Conservation (phyloP, 495 filamentous ascomycete species). For the Neurospora sp. region DNA sequence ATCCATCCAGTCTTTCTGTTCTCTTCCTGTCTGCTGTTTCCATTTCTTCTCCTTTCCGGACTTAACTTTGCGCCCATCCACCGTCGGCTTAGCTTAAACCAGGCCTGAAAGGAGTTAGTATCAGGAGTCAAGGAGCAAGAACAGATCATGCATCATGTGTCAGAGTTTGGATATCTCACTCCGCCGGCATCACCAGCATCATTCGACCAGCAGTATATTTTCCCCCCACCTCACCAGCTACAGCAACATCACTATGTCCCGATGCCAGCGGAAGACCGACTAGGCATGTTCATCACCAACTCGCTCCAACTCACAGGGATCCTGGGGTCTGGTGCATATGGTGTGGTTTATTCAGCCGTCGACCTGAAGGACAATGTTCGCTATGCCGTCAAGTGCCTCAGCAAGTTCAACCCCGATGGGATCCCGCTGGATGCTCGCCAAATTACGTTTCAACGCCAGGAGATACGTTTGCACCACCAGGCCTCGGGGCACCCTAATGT, state of each 20-base stretch:
- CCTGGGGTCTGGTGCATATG: constrained; percentile 90
- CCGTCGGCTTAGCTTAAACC: constrained; percentile 4
- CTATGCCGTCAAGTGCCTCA: constrained; percentile 95
- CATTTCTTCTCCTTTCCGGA: constrained; percentile 6
- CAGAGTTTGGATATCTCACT: constrained; percentile 43
- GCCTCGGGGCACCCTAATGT: constrained; percentile 87
- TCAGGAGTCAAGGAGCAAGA: constrained; percentile 23
- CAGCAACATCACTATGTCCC: constrained; percentile 32
- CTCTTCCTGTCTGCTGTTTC: constrained; percentile 5
- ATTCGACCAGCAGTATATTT: constrained; percentile 34
- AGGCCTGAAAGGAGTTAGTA: constrained; percentile 21
- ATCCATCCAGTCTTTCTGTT: constrained; percentile 12
- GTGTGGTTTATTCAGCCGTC: constrained; percentile 88
- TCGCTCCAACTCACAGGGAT: constrained; percentile 75
- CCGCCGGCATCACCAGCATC: constrained; percentile 37
- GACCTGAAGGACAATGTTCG: constrained; percentile 71
- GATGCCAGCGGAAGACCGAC: constrained; percentile 63
- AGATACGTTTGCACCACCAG: constrained; percentile 83
- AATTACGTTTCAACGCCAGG: constrained; percentile 78
- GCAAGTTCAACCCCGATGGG: constrained; percentile 60
- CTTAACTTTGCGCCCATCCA: constrained; percentile 2
- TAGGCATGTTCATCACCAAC: constrained; percentile 75
- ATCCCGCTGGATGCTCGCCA: constrained; percentile 79
- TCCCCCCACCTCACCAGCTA: constrained; percentile 23
- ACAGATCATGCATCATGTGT: constrained; percentile 43